A percentile compares a stretch with the other conserved stretches of the same genome.
These are phyloP conservation scores for Auxenochlorella protothecoides DNA, from an alignment of 139 green algal species.

Conservation along the genomic window DNA sequence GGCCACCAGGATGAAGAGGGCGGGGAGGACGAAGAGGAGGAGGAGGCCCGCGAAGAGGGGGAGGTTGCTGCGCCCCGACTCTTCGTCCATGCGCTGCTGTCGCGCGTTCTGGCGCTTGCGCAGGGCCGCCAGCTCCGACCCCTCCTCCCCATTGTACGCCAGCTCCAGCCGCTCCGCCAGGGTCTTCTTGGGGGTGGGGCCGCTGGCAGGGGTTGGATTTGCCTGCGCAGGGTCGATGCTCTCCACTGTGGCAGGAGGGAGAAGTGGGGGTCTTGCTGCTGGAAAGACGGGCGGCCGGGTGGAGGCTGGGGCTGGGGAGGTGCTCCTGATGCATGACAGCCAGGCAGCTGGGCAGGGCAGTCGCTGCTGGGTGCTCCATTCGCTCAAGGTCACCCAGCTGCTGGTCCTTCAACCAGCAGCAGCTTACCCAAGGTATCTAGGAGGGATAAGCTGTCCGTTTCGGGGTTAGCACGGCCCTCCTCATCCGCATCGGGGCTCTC, in stretches of 20 bases:
- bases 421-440: no score
- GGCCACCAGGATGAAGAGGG: slow-evolving; percentile 7
- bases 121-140: neutral
- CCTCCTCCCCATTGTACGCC: slow-evolving; percentile 1
- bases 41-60: slow-evolving; percentile 6
- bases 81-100: slow-evolving; percentile 20
- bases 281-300: neutral
- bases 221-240: neutral
- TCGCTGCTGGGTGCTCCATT: neutral
- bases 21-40: slow-evolving; percentile 11
- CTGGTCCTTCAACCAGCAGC: no score
- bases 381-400: no score
- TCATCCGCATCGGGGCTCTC: no score
- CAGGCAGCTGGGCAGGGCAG: neutral
- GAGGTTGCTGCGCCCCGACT: slow-evolving; percentile 10
- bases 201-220: no score
- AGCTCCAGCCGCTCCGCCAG: slow-evolving; percentile 10
- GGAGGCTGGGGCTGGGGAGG: neutral
- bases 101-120: slow-evolving; percentile 11
- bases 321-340: neutral
- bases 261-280: neutral
- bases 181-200: neutral
- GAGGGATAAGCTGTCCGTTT: no score
- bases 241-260: neutral
- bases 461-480: no score